Conservation (phyloP, 2,329 filamentous ascomycete species). For the Huntiella abstrusa region DNA sequence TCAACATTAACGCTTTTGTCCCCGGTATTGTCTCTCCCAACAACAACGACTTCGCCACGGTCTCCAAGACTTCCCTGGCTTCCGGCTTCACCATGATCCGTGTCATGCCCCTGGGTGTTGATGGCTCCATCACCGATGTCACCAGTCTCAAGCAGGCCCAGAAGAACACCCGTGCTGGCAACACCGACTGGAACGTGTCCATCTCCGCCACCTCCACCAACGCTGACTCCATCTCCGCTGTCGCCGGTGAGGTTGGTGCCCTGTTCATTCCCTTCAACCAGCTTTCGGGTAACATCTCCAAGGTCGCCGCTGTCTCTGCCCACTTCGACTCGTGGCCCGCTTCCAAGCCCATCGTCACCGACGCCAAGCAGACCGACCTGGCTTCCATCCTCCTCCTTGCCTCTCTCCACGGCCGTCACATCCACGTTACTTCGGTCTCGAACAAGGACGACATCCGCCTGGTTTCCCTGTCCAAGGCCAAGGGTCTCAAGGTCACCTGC, state of each 20-base stretch:
- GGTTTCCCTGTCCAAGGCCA: conserved; percentile 60
- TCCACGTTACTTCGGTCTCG: conserved; percentile 67
- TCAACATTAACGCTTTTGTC: conserved; percentile 67
- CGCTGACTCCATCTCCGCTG: conserved; percentile 52
- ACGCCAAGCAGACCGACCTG: conserved; percentile 62
- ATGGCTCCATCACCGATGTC: conserved; percentile 54
- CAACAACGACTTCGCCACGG: conserved; percentile 47
- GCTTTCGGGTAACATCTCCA: conserved; percentile 65
- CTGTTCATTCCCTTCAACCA: conserved; percentile 72
- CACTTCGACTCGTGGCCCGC: conserved; percentile 64
- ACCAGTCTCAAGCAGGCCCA: conserved; percentile 53
- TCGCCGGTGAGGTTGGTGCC: conserved; percentile 57
- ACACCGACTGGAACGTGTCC: conserved; percentile 66
- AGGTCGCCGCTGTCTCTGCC: conserved; percentile 58
- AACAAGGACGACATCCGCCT: conserved; percentile 62
- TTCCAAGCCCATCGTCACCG: conserved; percentile 64
- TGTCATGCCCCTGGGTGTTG: conserved; percentile 56
- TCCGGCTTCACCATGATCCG: conserved; percentile 67
- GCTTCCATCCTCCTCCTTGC: conserved; percentile 64
- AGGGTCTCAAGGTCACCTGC: conserved; percentile 66
- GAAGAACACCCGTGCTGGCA: conserved; percentile 46
- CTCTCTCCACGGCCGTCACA: conserved; percentile 57
- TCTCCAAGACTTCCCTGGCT: conserved; percentile 55
- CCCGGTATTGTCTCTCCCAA: conserved; percentile 47
- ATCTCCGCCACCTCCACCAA: conserved; percentile 56